Base-by-base conservation (phyloP, 768 basidiomycete genomes). In the Leccinum ochraceum region DNA sequence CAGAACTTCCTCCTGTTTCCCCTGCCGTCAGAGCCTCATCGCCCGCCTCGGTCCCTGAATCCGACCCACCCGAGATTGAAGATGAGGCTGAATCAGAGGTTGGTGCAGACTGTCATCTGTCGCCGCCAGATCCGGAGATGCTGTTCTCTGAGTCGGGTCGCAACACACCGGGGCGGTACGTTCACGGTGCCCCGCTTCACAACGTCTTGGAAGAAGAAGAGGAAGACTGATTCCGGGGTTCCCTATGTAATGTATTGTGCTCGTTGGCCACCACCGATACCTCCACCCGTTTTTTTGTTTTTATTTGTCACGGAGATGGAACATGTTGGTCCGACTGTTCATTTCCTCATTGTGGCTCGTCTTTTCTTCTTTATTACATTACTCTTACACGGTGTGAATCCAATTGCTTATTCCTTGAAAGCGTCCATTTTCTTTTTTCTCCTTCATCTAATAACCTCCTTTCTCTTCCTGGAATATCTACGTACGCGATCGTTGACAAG, bases 201-300 rank as follows among this genome's bases (percentile, higher is more conserved):
- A 94, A 94, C 62, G 92, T 94, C 46, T 24, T 92, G 53, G 92
- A 93, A 71, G 91, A 92, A 67, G 87, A 89, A 60, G 90, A 92
- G 62, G 88, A 90, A 66, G 86, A 86, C 2, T 63, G 44, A 59
- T 42, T 55, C 53, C 53, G 24, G 51, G 42, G 56, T 57, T 53
- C 8, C 56, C 11, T 68, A 20, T 44, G 69, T 72, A 64, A 69
- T 56, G 54, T 66, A 69, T 63, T 63, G 30, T 60, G 58, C 53
- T 67, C 56, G 60, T 71, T 46, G 60, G 57, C 48, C 50, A n/a
- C 65, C 60, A 69, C 64, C 71, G 66, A 73, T 66, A 71, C 61
- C 67, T 64, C 39, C 51, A 71, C 60, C 37, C 55, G 6, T 59
- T 61, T 62, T 52, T 46, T 42, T 50, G 16, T 46, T 46, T 51